Evolutionary conservation across 306 rosid genomes (phyloP).

Genomic region (Vachellia collinsii): DNA sequence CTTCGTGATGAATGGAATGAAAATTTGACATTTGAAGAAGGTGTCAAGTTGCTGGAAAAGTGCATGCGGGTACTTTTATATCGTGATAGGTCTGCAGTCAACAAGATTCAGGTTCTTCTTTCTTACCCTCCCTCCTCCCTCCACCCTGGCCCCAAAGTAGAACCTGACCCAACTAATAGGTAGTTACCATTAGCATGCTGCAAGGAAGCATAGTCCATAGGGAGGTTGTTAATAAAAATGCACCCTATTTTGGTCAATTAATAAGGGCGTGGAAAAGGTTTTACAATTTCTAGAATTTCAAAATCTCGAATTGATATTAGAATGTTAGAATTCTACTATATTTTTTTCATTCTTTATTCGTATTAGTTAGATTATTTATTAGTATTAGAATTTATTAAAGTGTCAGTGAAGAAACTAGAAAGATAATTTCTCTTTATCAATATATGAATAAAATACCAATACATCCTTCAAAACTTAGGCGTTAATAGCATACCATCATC

Average conservation of each 20-base stretch:
- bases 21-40: conserved; percentile 86
- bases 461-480: background rate
- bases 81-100: conserved; percentile 91
- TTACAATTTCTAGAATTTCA: too few relatives aligned
- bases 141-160: background rate
- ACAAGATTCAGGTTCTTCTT: conserved; percentile 76
- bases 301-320: too few relatives aligned
- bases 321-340: too few relatives aligned
- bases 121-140: conserved; percentile 22
- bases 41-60: conserved; percentile 85
- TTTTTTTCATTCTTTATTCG: too few relatives aligned
- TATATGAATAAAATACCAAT: background rate
- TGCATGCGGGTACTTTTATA: conserved; percentile 97
- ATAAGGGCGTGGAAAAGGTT: background rate
- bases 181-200: conserved; percentile 12
- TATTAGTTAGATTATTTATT: too few relatives aligned
- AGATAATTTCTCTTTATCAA: background rate
- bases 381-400: background rate
- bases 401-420: background rate
- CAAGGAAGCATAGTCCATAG: conserved; percentile 2
- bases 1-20: conserved; percentile 98
- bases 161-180: background rate
- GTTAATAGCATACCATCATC: background rate
- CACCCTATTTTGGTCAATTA: background rate
- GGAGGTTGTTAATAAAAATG: conserved; percentile 13